Evolutionary conservation across 129 eudicot species (phyloP).

Genomic region (Chrysanthemum seticuspe): DNA sequence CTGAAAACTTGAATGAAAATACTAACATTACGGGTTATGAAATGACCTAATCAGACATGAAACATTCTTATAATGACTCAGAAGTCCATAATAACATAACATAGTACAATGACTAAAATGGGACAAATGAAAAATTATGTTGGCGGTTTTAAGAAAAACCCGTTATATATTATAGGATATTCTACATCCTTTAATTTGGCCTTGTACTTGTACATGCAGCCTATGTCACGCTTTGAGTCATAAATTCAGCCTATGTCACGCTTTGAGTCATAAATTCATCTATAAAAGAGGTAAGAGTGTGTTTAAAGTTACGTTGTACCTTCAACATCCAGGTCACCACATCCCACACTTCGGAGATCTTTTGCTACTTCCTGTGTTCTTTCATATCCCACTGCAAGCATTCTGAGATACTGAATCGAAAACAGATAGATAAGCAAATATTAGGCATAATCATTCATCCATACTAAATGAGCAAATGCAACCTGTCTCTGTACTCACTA

Average conservation of each 20-base stretch:
- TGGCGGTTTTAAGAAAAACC: neutral
- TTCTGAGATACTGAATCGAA: slow-evolving; percentile 64
- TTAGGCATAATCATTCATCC: neutral
- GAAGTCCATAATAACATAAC: too few relatives aligned
- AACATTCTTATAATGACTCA: too few relatives aligned
- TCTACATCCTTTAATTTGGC: too few relatives aligned
- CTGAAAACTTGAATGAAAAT: too few relatives aligned
- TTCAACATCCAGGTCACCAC: slow-evolving; percentile 97
- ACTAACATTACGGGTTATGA: too few relatives aligned
- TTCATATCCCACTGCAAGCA: slow-evolving; percentile 85
- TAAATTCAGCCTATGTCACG: neutral
- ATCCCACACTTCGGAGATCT: slow-evolving; percentile 73
- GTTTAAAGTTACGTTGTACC: slow-evolving; percentile 39
- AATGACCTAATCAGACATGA: too few relatives aligned
- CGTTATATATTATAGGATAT: too few relatives aligned
- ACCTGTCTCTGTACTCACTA: slow-evolving; percentile 49
- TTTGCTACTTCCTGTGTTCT: slow-evolving; percentile 85
- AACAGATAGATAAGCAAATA: neutral
- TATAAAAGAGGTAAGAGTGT: slow-evolving; percentile 2
- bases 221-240: too few relatives aligned
- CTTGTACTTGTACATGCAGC: too few relatives aligned
- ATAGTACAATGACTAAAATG: too few relatives aligned
- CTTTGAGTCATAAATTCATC: slow-evolving; percentile 16
- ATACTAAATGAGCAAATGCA: slow-evolving; percentile 1
- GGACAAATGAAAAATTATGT: too few relatives aligned